Evolutionary conservation across 768 basidiomycete genomes (phyloP).

Genomic region (Rhodotorula taiwanensis): DNA sequence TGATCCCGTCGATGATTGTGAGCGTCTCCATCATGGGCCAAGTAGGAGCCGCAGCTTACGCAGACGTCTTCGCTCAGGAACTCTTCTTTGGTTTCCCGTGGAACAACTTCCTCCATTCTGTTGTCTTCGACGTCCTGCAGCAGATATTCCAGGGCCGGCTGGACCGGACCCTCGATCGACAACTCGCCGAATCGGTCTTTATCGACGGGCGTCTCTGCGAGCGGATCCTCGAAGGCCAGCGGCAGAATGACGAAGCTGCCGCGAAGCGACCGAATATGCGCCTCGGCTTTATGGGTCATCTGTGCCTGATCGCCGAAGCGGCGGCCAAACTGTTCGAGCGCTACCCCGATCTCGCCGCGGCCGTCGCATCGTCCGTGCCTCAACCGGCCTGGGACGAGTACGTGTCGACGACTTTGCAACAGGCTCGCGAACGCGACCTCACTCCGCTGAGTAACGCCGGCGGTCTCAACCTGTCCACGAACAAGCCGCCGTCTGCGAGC

Average conservation of each 20-base stretch:
- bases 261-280: constrained; percentile 43
- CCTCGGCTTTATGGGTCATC: constrained; percentile 93
- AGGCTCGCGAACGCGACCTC: constrained; percentile 75
- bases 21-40: constrained; percentile 40
- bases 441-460: constrained; percentile 65
- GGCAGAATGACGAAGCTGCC: constrained; percentile 64
- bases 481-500: constrained; percentile 21
- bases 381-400: constrained; percentile 82
- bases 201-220: constrained; percentile 76
- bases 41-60: neutral
- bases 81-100: constrained; percentile 92
- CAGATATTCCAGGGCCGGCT: constrained; percentile 86
- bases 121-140: constrained; percentile 91
- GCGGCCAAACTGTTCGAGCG: constrained; percentile 81
- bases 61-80: constrained; percentile 53
- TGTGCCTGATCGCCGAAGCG: constrained; percentile 90
- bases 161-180: constrained; percentile 73
- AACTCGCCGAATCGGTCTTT: constrained; percentile 75
- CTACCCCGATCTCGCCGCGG: constrained; percentile 71
- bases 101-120: constrained; percentile 96
- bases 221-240: constrained; percentile 79
- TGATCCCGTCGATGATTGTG: constrained; percentile 71
- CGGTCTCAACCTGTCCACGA: constrained; percentile 23
- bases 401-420: constrained; percentile 72
- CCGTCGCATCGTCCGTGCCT: constrained; percentile 59